A percentile compares a stretch with the other conserved stretches of the same genome.
Conservation (phyloP, 2,329 filamentous ascomycete genomes). For the Neopestalotiopsis clavispora region DNA sequence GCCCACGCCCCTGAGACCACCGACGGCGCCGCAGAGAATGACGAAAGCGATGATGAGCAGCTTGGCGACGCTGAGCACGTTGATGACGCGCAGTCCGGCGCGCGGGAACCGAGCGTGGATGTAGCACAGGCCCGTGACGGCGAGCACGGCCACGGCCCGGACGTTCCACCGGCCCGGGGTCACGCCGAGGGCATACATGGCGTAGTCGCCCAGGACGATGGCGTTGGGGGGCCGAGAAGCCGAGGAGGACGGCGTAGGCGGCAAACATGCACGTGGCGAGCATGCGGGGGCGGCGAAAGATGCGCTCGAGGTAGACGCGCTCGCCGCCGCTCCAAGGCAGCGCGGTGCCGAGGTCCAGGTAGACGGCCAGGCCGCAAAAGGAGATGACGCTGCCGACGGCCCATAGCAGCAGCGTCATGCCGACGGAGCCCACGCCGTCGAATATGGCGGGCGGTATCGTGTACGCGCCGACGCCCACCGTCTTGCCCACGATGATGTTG, state of each 20-base stretch:
- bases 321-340: conserved; percentile 54
- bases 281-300: conserved; percentile 44
- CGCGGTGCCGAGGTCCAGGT: conserved; percentile 50
- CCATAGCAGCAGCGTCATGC: conserved; percentile 59
- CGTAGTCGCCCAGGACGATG: conserved; percentile 56
- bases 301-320: conserved; percentile 58
- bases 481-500: conserved; percentile 43
- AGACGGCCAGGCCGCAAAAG: conserved; percentile 50
- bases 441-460: conserved; percentile 63
- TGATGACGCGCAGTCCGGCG: conserved; percentile 52
- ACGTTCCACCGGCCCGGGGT: conserved; percentile 53
- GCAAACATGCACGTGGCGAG: conserved; percentile 21
- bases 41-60: conserved; percentile 53
- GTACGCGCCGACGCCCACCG: conserved; percentile 52
- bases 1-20: conserved; percentile 38
- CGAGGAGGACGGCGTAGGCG: conserved; percentile 53
- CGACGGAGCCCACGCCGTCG: conserved; percentile 57
- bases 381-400: conserved; percentile 52
- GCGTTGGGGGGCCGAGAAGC: conserved; percentile 58
- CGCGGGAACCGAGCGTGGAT: conserved; percentile 52
- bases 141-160: conserved; percentile 50
- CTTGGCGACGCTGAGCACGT: conserved; percentile 53
- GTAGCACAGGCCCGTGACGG: conserved; percentile 51
- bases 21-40: conserved; percentile 47
- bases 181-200: conserved; percentile 48